Evolutionary conservation across 257 asterid species (phyloP).

Genomic region (Nicotiana undulata): DNA sequence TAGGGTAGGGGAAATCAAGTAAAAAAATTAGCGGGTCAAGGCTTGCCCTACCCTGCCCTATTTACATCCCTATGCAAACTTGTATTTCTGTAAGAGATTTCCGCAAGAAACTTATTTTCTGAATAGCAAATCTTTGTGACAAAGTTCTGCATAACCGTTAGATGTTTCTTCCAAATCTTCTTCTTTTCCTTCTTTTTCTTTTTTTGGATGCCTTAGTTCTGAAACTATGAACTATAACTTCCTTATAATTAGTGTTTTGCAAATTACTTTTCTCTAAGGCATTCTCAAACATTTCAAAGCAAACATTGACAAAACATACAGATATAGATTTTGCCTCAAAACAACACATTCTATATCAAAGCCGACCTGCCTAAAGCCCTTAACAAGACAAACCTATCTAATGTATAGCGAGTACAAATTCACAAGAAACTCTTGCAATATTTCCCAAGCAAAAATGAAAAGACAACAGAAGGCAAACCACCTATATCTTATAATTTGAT

Average conservation of each 20-base stretch:
- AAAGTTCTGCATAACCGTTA: too few relatives aligned
- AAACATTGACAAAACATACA: not conserved
- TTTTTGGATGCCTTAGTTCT: not conserved
- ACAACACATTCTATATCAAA: not conserved
- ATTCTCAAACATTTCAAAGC: not conserved
- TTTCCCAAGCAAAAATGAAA: not conserved
- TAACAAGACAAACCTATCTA: not conserved
- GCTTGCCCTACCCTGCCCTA: too few relatives aligned
- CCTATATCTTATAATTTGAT: not conserved
- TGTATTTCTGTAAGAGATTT: not conserved
- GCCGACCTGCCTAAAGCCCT: not conserved
- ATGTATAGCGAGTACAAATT: not conserved
- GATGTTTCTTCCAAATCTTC: not conserved
- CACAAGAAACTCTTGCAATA: not conserved
- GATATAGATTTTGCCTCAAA: not conserved
- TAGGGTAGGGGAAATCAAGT: too few relatives aligned
- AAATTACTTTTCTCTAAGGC: not conserved
- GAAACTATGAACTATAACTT: not conserved
- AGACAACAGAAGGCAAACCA: constrained; percentile 1
- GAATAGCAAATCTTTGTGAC: too few relatives aligned
- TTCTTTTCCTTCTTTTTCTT: not conserved
- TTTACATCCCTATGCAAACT: too few relatives aligned
- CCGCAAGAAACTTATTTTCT: too few relatives aligned
- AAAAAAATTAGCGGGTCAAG: too few relatives aligned
- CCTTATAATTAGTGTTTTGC: not conserved